phyloP scores from a whole-genome alignment of 2,329 filamentous ascomycete genomes.

The Xylariaceae sp. region DNA sequence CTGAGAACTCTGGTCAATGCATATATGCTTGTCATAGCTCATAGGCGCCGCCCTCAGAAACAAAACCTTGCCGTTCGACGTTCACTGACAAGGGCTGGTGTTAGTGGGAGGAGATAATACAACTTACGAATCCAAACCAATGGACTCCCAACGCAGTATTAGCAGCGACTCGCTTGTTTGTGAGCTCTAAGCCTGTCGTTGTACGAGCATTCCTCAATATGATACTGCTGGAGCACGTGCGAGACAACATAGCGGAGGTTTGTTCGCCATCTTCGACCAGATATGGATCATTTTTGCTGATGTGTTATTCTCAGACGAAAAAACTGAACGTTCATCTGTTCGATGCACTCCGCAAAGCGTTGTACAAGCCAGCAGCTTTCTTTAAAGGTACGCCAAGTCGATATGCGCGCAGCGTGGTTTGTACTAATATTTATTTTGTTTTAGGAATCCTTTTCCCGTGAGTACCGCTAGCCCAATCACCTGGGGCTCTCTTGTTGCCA shows the following conservation, averaged over 20 bases:
- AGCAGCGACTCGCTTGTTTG: slow-evolving; percentile 87
- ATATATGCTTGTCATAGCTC: too few relatives aligned
- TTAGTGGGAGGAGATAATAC: slow-evolving; percentile 76
- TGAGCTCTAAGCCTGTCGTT: slow-evolving; percentile 72
- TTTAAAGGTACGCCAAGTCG: slow-evolving; percentile 64
- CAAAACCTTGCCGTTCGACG: too few relatives aligned
- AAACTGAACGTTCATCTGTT: slow-evolving; percentile 96
- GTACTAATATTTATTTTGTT: background rate
- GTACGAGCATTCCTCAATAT: slow-evolving; percentile 83
- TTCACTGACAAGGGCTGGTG: slow-evolving; percentile 6
- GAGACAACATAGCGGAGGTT: slow-evolving; percentile 70
- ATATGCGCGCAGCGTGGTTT: background rate
- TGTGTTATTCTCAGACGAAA: slow-evolving; percentile 56
- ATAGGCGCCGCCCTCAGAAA: too few relatives aligned
- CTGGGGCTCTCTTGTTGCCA: too few relatives aligned
- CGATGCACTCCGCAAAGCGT: slow-evolving; percentile 76
- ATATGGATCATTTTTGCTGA: slow-evolving; percentile 32
- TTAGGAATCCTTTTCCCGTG: slow-evolving; percentile 67
- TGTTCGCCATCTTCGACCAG: background rate
- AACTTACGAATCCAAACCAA: slow-evolving; percentile 64
- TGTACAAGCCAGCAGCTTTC: slow-evolving; percentile 58
- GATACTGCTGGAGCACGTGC: slow-evolving; percentile 82
- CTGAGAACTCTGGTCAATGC: too few relatives aligned
- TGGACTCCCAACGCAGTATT: slow-evolving; percentile 74
- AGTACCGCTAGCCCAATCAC: slow-evolving; percentile 1